A percentile compares a stretch with the other conserved stretches of the same genome.
Conservation (phyloP, 2,329 filamentous ascomycete species). For the Nigrospora sphaerica region DNA sequence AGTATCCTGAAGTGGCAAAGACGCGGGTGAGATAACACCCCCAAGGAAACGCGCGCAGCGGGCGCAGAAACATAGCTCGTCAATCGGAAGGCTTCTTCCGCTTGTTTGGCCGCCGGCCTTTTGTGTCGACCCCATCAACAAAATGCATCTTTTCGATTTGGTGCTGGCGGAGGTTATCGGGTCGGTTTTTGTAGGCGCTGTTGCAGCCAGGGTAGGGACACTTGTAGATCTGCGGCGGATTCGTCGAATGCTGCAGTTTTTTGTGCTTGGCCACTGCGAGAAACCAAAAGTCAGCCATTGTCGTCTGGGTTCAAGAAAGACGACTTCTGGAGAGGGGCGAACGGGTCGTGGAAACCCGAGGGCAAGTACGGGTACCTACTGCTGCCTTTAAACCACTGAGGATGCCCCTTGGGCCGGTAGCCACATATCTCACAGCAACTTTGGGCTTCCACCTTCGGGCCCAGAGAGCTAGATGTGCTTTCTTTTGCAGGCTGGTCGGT, state of each 20-base stretch:
- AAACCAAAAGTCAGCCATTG: too few species aligned
- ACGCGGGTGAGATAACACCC: too few species aligned
- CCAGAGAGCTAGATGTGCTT: not conserved
- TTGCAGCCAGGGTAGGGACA: constrained; percentile 47
- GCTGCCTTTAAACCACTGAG: constrained; percentile 51
- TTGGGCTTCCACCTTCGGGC: constrained; percentile 27
- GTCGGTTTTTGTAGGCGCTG: constrained; percentile 48
- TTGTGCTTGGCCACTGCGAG: constrained; percentile 44
- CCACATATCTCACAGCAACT: constrained; percentile 44
- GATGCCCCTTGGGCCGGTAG: constrained; percentile 48
- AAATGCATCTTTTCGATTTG: constrained; percentile 50
- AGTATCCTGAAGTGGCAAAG: too few species aligned
- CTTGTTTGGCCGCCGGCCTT: constrained; percentile 33
- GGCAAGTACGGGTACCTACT: constrained; percentile 10
- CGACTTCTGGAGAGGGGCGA: too few species aligned
- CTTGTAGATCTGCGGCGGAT: constrained; percentile 42
- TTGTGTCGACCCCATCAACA: constrained; percentile 32
- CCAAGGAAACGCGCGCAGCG: too few species aligned
- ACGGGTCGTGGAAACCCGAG: too few species aligned
- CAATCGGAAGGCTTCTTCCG: constrained; percentile 30
- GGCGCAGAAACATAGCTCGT: too few species aligned
- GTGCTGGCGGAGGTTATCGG: constrained; percentile 49
- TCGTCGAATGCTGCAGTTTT: constrained; percentile 43
- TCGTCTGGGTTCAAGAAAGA: too few species aligned
- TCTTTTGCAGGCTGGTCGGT: not conserved